A percentile compares a stretch with the other conserved stretches of the same genome.
phyloP scores from a whole-genome alignment of 1,139 yeast species.

The Diutina scorzettiae region DNA sequence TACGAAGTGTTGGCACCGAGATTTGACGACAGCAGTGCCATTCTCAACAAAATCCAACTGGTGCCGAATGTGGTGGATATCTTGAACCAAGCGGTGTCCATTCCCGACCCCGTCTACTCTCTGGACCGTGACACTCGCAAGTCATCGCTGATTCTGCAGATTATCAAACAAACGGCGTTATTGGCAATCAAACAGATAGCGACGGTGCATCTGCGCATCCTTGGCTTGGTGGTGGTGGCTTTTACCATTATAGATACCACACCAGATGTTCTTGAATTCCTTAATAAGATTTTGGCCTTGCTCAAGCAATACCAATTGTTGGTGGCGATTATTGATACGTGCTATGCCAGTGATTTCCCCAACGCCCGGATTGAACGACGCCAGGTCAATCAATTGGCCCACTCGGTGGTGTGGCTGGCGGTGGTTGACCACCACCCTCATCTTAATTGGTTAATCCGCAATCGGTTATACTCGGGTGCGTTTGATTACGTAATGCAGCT shows the following conservation, averaged over 20 bases:
- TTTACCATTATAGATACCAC: slow-evolving; percentile 23
- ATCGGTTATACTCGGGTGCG: background rate
- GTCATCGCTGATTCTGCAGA: slow-evolving; percentile 10
- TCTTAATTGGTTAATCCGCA: background rate
- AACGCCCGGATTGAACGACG: slow-evolving; percentile 1
- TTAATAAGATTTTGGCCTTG: slow-evolving; percentile 17
- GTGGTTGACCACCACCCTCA: slow-evolving; percentile 1
- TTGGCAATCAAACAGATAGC: slow-evolving; percentile 18
- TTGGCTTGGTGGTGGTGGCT: slow-evolving; percentile 13
- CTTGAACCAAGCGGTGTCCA: slow-evolving; percentile 14
- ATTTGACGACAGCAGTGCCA: slow-evolving; percentile 16
- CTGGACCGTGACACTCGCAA: background rate
- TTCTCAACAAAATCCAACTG: slow-evolving; percentile 12
- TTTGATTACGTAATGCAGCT: background rate
- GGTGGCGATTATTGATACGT: slow-evolving; percentile 8
- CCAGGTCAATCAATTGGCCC: background rate
- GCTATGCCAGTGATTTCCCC: background rate
- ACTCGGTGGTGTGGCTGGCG: slow-evolving; percentile 1
- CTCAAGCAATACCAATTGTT: slow-evolving; percentile 17
- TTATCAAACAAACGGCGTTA: slow-evolving; percentile 16
- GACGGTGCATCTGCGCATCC: slow-evolving; percentile 14
- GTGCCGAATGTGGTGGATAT: slow-evolving; percentile 14
- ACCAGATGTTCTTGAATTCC: slow-evolving; percentile 15
- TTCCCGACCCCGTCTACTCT: slow-evolving; percentile 8
- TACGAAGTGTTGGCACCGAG: slow-evolving; percentile 16